Percentiles rank a stretch among this genome's conserved stretches.
phyloP scores from a whole-genome alignment of 768 basidiomycete species.

The Lactarius evosmus region DNA sequence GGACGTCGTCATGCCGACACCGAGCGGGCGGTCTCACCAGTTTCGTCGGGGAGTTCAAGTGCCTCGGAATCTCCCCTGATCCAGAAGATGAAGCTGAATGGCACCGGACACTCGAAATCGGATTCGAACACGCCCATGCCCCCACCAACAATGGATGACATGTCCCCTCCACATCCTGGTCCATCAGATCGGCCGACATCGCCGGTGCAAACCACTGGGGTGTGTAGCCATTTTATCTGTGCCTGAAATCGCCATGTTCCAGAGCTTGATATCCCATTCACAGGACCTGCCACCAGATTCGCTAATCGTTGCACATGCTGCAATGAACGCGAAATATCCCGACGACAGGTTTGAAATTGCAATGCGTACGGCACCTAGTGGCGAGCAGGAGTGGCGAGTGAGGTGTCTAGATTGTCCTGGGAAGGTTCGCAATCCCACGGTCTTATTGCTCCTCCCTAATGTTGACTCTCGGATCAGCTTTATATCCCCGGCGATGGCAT shows the following conservation, averaged over 20 bases:
- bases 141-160: slow-evolving; percentile 24
- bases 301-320: slow-evolving; percentile 63
- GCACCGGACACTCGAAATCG: slow-evolving; percentile 39
- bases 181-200: slow-evolving; percentile 23
- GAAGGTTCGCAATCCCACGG: slow-evolving; percentile 54
- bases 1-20: slow-evolving; percentile 34
- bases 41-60: slow-evolving; percentile 64
- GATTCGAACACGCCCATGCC: slow-evolving; percentile 30
- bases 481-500: slow-evolving; percentile 26
- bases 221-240: not conserved
- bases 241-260: not conserved
- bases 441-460: not conserved
- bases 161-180: slow-evolving; percentile 12
- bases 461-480: slow-evolving; percentile 14
- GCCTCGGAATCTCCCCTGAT: slow-evolving; percentile 73
- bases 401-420: slow-evolving; percentile 92
- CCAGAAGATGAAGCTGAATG: slow-evolving; percentile 60
- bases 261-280: not conserved
- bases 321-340: slow-evolving; percentile 68
- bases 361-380: slow-evolving; percentile 49
- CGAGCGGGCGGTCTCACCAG: slow-evolving; percentile 65
- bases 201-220: slow-evolving; percentile 16
- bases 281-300: slow-evolving; percentile 54
- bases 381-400: slow-evolving; percentile 82
- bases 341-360: slow-evolving; percentile 83